A percentile compares a stretch with the other conserved stretches of the same genome.
Evolutionary conservation across 768 basidiomycete genomes (phyloP).

Genomic region (Mycena vitilis): DNA sequence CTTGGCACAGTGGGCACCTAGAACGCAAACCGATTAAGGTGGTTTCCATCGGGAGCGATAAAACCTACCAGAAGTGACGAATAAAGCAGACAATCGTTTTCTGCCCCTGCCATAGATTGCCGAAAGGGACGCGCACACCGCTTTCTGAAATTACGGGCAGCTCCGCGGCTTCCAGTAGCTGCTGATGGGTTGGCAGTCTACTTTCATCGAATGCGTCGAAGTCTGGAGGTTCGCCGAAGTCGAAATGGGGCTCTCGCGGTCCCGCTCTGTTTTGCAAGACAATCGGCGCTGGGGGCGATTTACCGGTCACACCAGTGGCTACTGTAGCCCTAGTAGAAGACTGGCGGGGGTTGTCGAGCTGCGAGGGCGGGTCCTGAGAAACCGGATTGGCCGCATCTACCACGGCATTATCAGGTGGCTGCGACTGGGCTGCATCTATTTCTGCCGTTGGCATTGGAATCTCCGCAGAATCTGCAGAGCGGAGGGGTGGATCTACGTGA

Average conservation of each 20-base stretch:
- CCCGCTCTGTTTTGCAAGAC: not conserved
- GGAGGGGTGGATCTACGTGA: conserved; percentile 17
- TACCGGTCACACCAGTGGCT: conserved; percentile 11
- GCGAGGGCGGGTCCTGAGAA: too few species aligned
- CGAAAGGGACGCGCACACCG: conserved; percentile 66
- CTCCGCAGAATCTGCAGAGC: not conserved
- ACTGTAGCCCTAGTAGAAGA: too few species aligned
- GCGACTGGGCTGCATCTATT: not conserved
- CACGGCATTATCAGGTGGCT: not conserved
- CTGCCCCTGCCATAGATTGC: conserved; percentile 59
- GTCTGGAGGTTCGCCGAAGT: conserved; percentile 30
- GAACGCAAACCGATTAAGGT: not conserved
- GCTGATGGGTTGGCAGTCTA: conserved; percentile 24
- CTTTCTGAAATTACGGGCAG: conserved; percentile 65
- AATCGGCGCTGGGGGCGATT: not conserved
- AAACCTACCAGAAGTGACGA: conserved; percentile 65
- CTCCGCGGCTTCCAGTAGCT: conserved; percentile 51
- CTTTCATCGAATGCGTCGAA: conserved; percentile 27
- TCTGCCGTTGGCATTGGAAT: too few species aligned
- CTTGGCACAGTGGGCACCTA: conserved; percentile 70
- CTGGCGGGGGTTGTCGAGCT: not conserved
- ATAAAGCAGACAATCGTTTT: conserved; percentile 76
- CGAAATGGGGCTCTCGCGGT: conserved; percentile 29
- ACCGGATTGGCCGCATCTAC: too few species aligned
- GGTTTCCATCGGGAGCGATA: not conserved